Evolutionary conservation across 805 yeast genomes (phyloP).

Genomic region (Tetrapisispora arboricola): DNA sequence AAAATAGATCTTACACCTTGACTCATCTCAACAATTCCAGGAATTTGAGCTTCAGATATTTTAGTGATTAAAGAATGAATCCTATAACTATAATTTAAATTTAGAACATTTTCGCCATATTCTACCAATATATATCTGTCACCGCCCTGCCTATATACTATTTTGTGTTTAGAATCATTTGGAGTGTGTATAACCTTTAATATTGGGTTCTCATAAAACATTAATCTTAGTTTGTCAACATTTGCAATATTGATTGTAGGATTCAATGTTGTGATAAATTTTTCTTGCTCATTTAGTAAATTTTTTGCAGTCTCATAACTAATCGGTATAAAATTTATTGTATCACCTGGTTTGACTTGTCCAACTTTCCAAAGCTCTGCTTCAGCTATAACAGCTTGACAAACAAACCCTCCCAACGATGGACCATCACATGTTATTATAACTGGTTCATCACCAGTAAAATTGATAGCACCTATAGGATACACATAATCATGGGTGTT

Average conservation of each 20-base stretch:
- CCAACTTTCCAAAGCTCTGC: constrained; percentile 99
- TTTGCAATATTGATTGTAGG: too few relatives aligned
- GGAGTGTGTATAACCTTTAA: constrained; percentile 31
- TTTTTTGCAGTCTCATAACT: constrained; percentile 55
- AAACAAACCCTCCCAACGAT: constrained; percentile 92
- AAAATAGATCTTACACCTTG: constrained; percentile 94
- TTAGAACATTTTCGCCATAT: constrained; percentile 84
- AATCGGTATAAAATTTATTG: constrained; percentile 70
- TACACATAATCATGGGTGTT: constrained; percentile 96
- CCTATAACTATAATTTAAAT: constrained; percentile 74
- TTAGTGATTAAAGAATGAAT: constrained; percentile 71
- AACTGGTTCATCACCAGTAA: constrained; percentile 98
- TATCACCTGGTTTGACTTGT: constrained; percentile 92
- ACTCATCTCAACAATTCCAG: constrained; percentile 89
- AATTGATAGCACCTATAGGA: constrained; percentile 92
- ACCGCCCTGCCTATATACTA: constrained; percentile 92
- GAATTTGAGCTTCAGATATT: constrained; percentile 53
- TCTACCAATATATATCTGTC: constrained; percentile 87
- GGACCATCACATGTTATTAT: constrained; percentile 97
- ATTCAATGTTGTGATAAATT: constrained; percentile 27
- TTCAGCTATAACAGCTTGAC: constrained; percentile 91
- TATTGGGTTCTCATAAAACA: constrained; percentile 54
- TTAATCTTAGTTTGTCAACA: constrained; percentile 14
- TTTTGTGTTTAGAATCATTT: constrained; percentile 42
- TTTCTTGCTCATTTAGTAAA: constrained; percentile 54